phyloP scores from a whole-genome alignment of 164 flowering plant genomes.

The Warburgia ugandensis region DNA sequence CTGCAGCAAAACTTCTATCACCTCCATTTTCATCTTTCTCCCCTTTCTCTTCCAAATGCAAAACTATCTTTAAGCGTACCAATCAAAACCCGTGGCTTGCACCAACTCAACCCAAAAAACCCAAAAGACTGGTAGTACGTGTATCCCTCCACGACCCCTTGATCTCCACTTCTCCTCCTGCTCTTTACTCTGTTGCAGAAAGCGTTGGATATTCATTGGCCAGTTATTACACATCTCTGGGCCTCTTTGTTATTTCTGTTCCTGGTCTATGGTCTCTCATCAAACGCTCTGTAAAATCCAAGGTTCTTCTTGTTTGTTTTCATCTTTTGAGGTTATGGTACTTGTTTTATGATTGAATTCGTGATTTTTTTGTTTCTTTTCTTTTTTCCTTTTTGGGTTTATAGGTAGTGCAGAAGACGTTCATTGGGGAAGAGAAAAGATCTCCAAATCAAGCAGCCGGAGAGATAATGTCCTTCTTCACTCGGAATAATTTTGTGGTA shows the following conservation, averaged over 20 bases:
- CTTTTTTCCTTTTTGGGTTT: not conserved
- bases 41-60: conserved; percentile 10
- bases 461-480: conserved; percentile 84
- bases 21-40: conserved; percentile 11
- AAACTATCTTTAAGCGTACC: not conserved
- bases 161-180: conserved; percentile 2
- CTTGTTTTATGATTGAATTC: not conserved
- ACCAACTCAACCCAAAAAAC: conserved; percentile 2
- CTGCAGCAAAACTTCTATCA: conserved; percentile 13
- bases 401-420: conserved; percentile 86
- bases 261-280: conserved; percentile 99
- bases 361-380: not conserved
- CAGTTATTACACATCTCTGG: conserved; percentile 93
- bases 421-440: conserved; percentile 50
- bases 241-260: conserved; percentile 91
- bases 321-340: too few species aligned
- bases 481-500: conserved; percentile 81
- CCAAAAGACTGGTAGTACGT: conserved; percentile 12
- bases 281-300: conserved; percentile 97
- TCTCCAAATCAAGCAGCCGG: conserved; percentile 73
- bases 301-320: too few species aligned
- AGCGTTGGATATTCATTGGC: conserved; percentile 69
- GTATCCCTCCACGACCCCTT: conserved; percentile 24
- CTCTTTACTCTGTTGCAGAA: conserved; percentile 38
- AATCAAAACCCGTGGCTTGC: conserved; percentile 15